phyloP scores from a whole-genome alignment of 2,329 filamentous ascomycete species.

The Xylaria sp. region DNA sequence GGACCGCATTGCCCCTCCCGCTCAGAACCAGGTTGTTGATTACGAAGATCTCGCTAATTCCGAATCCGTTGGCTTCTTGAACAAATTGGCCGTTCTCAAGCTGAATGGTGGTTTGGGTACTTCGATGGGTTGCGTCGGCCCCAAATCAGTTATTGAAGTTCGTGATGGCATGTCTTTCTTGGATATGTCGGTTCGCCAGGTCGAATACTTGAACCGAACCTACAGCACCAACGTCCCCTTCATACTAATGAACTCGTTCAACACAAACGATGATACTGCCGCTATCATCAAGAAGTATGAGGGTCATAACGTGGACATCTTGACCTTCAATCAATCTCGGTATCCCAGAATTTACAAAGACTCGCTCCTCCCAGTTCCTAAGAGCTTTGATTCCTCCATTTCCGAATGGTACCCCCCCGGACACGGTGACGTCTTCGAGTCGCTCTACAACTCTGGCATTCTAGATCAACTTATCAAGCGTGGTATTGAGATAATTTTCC shows the following conservation, averaged over 20 bases:
- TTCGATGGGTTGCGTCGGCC: slow-evolving; percentile 98
- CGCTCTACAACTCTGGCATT: slow-evolving; percentile 98
- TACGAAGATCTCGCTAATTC: slow-evolving; percentile 91
- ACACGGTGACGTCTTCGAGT: slow-evolving; percentile 99
- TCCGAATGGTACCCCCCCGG: slow-evolving; percentile 99
- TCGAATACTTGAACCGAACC: slow-evolving; percentile 98
- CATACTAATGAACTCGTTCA: slow-evolving; percentile 99
- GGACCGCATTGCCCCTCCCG: slow-evolving; percentile 95
- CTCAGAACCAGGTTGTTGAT: slow-evolving; percentile 91
- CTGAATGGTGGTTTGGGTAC: slow-evolving; percentile 99
- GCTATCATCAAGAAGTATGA: slow-evolving; percentile 99
- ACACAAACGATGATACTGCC: slow-evolving; percentile 97
- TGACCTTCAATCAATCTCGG: slow-evolving; percentile 99
- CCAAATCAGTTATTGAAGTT: slow-evolving; percentile 99
- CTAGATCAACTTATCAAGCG: slow-evolving; percentile 95
- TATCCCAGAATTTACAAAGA: slow-evolving; percentile 99
- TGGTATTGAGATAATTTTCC: slow-evolving; percentile 96
- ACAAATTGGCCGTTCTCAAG: slow-evolving; percentile 98
- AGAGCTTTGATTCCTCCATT: slow-evolving; percentile 85
- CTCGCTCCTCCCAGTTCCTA: slow-evolving; percentile 94
- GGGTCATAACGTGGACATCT: slow-evolving; percentile 98
- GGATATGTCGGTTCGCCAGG: slow-evolving; percentile 97
- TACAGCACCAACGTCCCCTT: slow-evolving; percentile 98
- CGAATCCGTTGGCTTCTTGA: slow-evolving; percentile 92
- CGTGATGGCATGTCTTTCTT: slow-evolving; percentile 99